Conservation (phyloP, 164 flowering plant species). For the Cinnamomum micranthum region DNA sequence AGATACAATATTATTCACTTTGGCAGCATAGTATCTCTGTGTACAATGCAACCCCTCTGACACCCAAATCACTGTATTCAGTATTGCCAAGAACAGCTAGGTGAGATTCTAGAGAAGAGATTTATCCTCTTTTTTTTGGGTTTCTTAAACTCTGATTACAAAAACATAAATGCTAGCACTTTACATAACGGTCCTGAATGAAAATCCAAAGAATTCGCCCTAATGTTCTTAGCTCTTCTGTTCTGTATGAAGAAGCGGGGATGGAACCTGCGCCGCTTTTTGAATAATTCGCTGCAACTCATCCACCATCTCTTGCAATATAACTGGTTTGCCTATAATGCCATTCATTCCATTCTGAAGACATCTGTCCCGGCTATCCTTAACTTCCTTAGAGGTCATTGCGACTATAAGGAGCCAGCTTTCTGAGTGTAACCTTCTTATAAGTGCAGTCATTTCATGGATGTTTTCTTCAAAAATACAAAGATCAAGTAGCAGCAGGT, state of each 20-base stretch:
- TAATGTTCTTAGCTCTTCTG: no score
- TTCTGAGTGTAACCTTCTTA: conserved; percentile 33
- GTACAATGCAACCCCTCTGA: no score
- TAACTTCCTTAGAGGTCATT: conserved; percentile 37
- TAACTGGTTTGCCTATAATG: conserved; percentile 40
- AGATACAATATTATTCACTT: no score
- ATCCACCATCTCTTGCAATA: conserved; percentile 42
- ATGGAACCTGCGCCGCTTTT: neutral
- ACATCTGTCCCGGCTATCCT: conserved; percentile 32
- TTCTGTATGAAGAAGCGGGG: conserved; percentile 6
- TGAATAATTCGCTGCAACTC: conserved; percentile 39
- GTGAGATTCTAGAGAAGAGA: no score
- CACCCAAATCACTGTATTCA: no score
- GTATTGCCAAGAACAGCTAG: no score
- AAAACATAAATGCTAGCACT: no score
- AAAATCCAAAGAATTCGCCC: no score
- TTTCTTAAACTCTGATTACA: no score
- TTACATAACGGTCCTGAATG: no score
- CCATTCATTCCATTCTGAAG: conserved; percentile 45
- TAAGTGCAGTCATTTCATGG: conserved; percentile 33
- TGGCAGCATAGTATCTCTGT: no score
- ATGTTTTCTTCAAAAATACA: conserved; percentile 50
- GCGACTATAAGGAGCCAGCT: conserved; percentile 40
- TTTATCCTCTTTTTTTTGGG: no score
- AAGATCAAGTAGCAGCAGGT: conserved; percentile 38